A percentile compares a stretch with the other conserved stretches of the same genome.
Evolutionary conservation across 352 stramenopile genomes (phyloP).

Genomic region (Pythium biforme): DNA sequence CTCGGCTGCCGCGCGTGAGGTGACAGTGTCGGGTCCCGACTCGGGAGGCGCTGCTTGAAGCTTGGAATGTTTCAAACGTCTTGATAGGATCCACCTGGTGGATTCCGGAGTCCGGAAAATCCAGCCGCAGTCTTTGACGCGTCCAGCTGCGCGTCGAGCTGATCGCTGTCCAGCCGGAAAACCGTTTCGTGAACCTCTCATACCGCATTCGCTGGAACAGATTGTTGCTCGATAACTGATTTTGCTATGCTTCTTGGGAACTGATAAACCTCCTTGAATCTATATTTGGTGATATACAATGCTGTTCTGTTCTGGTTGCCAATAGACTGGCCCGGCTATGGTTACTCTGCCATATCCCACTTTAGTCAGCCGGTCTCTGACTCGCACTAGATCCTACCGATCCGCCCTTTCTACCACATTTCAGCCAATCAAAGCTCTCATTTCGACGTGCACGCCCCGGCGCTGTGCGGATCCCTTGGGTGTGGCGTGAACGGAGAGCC

Average conservation of each 20-base stretch:
- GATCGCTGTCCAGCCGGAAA: neutral
- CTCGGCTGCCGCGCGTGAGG: slow-evolving; percentile 1
- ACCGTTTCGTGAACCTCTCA: neutral
- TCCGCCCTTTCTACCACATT: neutral
- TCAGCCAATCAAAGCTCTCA: slow-evolving; percentile 3
- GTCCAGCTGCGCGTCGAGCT: neutral
- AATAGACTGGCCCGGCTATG: neutral
- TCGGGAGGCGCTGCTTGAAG: slow-evolving; percentile 1
- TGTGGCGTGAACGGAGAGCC: neutral
- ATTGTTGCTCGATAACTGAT: too few species aligned
- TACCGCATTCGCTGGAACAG: too few species aligned
- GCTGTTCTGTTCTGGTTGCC: too few species aligned
- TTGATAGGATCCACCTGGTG: too few species aligned
- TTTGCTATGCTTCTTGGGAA: too few species aligned
- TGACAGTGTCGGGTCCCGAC: neutral
- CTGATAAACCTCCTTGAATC: neutral
- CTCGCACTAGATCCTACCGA: neutral
- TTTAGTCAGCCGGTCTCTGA: slow-evolving; percentile 20
- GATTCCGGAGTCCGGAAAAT: too few species aligned
- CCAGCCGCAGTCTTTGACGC: neutral
- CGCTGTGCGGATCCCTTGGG: neutral
- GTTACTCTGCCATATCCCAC: slow-evolving; percentile 11
- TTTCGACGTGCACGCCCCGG: neutral
- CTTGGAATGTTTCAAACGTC: neutral
- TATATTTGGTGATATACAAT: neutral